phyloP scores from a whole-genome alignment of 2,329 filamentous ascomycete species.

The Sporothrix brasiliensis region DNA sequence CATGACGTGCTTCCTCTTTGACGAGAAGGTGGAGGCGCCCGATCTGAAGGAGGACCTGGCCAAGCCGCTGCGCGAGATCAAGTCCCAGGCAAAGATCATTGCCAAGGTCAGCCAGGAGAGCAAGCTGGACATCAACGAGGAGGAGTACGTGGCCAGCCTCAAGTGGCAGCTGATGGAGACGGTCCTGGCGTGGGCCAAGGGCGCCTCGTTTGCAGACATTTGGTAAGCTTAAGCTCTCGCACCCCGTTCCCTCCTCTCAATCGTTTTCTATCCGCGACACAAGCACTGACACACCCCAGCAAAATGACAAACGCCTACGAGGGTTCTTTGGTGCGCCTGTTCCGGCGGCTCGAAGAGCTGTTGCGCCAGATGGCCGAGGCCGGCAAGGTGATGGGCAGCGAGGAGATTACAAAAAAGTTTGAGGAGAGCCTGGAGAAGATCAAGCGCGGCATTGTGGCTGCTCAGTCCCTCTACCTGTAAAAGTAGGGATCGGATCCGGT shows the following conservation, averaged over 20 bases:
- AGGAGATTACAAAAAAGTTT: slow-evolving; percentile 90
- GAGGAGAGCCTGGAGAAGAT: slow-evolving; percentile 84
- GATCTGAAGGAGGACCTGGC: slow-evolving; percentile 80
- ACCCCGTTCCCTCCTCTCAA: slow-evolving; percentile 10
- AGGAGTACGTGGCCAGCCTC: slow-evolving; percentile 86
- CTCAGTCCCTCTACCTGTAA: slow-evolving; percentile 88
- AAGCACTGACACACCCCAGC: slow-evolving; percentile 47
- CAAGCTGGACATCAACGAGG: slow-evolving; percentile 91
- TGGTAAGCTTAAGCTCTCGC: slow-evolving; percentile 66
- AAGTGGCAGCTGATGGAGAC: slow-evolving; percentile 98
- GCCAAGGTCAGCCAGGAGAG: slow-evolving; percentile 94
- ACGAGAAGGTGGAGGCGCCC: slow-evolving; percentile 85
- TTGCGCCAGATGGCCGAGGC: slow-evolving; percentile 94
- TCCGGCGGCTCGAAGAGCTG: slow-evolving; percentile 91
- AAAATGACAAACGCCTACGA: slow-evolving; percentile 99
- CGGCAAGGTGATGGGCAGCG: slow-evolving; percentile 96
- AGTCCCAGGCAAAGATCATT: slow-evolving; percentile 81
- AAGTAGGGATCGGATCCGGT: too few species aligned
- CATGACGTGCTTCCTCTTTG: slow-evolving; percentile 94
- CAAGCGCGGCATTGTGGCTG: slow-evolving; percentile 89
- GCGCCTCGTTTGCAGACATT: slow-evolving; percentile 86
- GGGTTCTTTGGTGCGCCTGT: slow-evolving; percentile 91
- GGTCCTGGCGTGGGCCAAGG: slow-evolving; percentile 87
- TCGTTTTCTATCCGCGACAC: neutral
- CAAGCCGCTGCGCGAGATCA: slow-evolving; percentile 84